Evolutionary conservation across 129 eudicot genomes (phyloP).

Genomic region (Artemisia tridentata): DNA sequence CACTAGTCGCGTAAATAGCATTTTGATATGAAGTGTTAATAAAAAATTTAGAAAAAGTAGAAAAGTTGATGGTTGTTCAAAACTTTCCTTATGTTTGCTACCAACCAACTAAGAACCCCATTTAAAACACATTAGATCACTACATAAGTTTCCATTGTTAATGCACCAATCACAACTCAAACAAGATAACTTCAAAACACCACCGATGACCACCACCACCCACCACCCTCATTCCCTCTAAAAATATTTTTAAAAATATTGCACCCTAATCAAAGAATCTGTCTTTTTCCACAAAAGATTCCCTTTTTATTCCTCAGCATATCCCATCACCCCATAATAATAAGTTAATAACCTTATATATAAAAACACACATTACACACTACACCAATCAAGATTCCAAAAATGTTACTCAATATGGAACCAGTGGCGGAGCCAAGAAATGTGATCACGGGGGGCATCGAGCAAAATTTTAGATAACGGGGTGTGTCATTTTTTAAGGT

Average conservation of each 20-base stretch:
- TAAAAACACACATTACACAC: neutral
- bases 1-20: too few species aligned
- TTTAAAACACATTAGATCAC: too few species aligned
- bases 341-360: neutral
- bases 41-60: too few species aligned
- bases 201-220: constrained; percentile 17
- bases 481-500: too few species aligned
- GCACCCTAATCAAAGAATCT: constrained; percentile 13
- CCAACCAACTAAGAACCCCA: too few species aligned
- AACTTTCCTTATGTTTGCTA: too few species aligned
- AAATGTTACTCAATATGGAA: constrained; percentile 25
- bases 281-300: constrained; percentile 28
- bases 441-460: too few species aligned
- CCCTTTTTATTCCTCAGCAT: constrained; percentile 29
- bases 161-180: neutral
- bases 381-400: neutral
- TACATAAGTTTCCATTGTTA: too few species aligned
- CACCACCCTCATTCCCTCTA: neutral
- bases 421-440: too few species aligned
- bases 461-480: too few species aligned
- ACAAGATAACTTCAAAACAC: constrained; percentile 8
- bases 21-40: too few species aligned
- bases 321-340: constrained; percentile 11
- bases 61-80: too few species aligned
- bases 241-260: constrained; percentile 1